These are phyloP conservation scores for Mallotus nudiflorus DNA, from an alignment of 345 rosid genomes.

Conservation along the genomic window DNA sequence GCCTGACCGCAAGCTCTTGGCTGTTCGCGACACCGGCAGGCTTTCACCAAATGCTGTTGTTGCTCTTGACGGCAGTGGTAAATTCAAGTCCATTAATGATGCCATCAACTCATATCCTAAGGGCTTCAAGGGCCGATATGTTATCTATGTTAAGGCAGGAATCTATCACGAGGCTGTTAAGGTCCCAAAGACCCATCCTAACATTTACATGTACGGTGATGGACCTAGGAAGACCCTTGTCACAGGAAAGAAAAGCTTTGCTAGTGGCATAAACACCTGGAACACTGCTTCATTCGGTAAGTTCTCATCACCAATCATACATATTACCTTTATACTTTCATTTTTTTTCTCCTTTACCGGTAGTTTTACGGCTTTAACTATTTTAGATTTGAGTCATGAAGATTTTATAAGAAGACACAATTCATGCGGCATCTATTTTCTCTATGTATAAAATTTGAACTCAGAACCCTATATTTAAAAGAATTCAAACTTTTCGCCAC, in stretches of 20 bases:
- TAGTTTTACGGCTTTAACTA: no score
- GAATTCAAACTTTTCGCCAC: no score
- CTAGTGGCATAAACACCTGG: conserved; percentile 19
- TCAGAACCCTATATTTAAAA: no score
- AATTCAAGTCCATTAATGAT: conserved; percentile 25
- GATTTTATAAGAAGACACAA: no score
- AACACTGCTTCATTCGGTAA: conserved; percentile 35
- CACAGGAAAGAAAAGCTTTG: conserved; percentile 25
- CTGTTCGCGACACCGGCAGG: neutral
- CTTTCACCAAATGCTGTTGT: conserved; percentile 24
- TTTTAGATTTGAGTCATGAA: no score
- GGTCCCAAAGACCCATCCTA: conserved; percentile 11
- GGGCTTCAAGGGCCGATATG: conserved; percentile 12
- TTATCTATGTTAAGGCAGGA: conserved; percentile 29
- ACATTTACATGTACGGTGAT: conserved; percentile 28
- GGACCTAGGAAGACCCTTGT: conserved; percentile 24
- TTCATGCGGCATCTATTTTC: no score
- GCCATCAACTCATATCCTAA: conserved; percentile 21
- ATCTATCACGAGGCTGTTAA: conserved; percentile 1
- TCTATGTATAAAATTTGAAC: no score
- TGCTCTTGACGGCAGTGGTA: conserved; percentile 29
- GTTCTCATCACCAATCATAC: neutral
- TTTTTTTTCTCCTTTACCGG: no score
- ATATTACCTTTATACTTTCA: no score
- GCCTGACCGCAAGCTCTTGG: conserved; percentile 22